These are phyloP conservation scores for Marsdenia floribunda DNA, from an alignment of 257 asterid species.

Conservation along the genomic window DNA sequence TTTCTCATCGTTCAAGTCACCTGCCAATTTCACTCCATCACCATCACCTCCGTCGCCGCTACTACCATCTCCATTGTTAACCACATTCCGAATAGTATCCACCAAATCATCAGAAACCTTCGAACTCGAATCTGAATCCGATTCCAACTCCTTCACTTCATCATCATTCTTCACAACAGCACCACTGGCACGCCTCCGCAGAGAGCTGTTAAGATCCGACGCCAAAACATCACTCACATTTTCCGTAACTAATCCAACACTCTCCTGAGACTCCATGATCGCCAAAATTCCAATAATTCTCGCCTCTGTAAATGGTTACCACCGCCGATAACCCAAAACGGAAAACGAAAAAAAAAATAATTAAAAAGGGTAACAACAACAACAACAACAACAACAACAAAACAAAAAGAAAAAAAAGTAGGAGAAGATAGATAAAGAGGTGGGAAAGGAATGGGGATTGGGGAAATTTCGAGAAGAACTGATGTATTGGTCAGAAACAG, in stretches of 20 bases:
- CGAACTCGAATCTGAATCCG: slow-evolving; percentile 14
- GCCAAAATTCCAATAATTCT: slow-evolving; percentile 27
- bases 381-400: not conserved
- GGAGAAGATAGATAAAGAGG: not conserved
- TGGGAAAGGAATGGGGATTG: not conserved
- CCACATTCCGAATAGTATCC: slow-evolving; percentile 10
- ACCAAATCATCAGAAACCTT: slow-evolving; percentile 12
- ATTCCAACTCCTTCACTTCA: slow-evolving; percentile 13
- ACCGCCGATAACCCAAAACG: too few relatives aligned
- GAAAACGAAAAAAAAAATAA: too few relatives aligned
- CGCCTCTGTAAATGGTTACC: not conserved
- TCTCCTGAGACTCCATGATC: slow-evolving; percentile 52
- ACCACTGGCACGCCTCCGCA: slow-evolving; percentile 40
- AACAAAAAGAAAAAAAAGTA: not conserved
- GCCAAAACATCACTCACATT: not conserved
- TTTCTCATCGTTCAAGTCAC: slow-evolving; percentile 8
- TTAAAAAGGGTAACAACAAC: not conserved
- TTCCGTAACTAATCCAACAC: slow-evolving; percentile 28
- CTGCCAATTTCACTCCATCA: slow-evolving; percentile 19
- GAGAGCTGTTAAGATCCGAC: slow-evolving; percentile 22
- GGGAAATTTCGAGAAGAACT: slow-evolving; percentile 1
- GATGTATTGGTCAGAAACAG: not conserved
- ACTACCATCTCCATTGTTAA: slow-evolving; percentile 12
- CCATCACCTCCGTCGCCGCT: slow-evolving; percentile 24
- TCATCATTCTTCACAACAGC: slow-evolving; percentile 22